Conservation (phyloP, 345 rosid genomes). For the Euphorbia pulcherrima region DNA sequence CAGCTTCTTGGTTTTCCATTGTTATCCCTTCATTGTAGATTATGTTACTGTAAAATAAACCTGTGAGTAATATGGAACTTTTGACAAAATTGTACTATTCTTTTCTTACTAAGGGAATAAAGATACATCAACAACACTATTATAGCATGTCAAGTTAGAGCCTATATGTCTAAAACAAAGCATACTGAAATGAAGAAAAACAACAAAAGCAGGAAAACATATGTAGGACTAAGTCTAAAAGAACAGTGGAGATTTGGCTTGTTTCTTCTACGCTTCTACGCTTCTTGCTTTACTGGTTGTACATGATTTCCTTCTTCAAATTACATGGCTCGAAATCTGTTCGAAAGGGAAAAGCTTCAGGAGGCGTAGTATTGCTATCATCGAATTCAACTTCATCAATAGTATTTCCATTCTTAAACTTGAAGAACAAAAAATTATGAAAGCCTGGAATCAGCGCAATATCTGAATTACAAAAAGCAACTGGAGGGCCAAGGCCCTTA, state of each 20-base stretch:
- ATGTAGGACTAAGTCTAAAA: background rate
- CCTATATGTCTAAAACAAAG: background rate
- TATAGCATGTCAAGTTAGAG: no score
- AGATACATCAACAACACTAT: no score
- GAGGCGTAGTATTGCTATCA: background rate
- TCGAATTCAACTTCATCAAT: background rate
- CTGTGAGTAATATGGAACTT: no score
- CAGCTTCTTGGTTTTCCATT: no score
- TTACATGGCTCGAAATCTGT: background rate
- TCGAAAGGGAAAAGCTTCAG: background rate
- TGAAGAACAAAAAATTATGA: background rate
- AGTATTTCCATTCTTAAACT: conserved; percentile 7
- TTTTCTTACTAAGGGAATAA: no score
- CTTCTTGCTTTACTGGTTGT: background rate
- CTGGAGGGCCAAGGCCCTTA: background rate
- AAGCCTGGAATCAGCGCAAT: background rate
- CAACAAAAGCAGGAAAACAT: background rate
- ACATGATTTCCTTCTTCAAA: background rate
- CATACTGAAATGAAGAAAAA: background rate
- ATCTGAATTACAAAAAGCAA: background rate
- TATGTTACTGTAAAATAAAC: no score
- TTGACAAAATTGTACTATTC: no score
- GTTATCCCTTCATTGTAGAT: no score
- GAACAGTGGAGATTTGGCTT: background rate
- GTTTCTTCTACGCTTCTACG: background rate